These are phyloP conservation scores for Strombidium stylifer DNA, from an alignment of 73 alveolate genomes.

Conservation along the genomic window DNA sequence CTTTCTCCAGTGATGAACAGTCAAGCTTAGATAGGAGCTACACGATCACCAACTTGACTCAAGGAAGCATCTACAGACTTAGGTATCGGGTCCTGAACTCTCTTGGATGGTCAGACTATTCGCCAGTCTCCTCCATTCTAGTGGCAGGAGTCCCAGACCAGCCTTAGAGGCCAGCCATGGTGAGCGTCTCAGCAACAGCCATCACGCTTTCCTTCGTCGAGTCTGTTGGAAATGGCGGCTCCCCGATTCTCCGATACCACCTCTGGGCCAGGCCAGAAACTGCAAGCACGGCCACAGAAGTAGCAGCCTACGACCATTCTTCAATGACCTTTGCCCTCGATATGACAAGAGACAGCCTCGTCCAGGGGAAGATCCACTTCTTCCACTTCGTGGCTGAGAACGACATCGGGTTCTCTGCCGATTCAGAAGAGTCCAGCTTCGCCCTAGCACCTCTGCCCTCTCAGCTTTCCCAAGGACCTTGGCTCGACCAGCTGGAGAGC, in stretches of 20 bases:
- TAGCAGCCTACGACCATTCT: slow-evolving; percentile 21
- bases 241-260: slow-evolving; percentile 7
- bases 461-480: slow-evolving; percentile 25
- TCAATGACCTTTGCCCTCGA: slow-evolving; percentile 12
- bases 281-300: slow-evolving; percentile 1
- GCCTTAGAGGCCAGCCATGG: slow-evolving; percentile 34
- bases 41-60: slow-evolving; percentile 1
- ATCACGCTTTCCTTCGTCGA: slow-evolving; percentile 20
- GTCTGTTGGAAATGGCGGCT: slow-evolving; percentile 52
- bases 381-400: slow-evolving; percentile 48
- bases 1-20: slow-evolving; percentile 32
- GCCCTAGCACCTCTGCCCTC: slow-evolving; percentile 45
- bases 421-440: slow-evolving; percentile 2
- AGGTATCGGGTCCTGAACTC: slow-evolving; percentile 47
- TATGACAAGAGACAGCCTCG: slow-evolving; percentile 3
- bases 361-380: slow-evolving; percentile 27
- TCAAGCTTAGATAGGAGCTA: slow-evolving; percentile 13
- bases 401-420: slow-evolving; percentile 1
- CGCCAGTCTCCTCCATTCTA: slow-evolving; percentile 16
- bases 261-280: slow-evolving; percentile 6
- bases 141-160: slow-evolving; percentile 30
- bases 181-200: slow-evolving; percentile 6
- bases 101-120: slow-evolving; percentile 44
- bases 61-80: slow-evolving; percentile 53
- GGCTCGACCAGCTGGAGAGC: not conserved